Evolutionary conservation across 2,329 filamentous ascomycete species (phyloP).

Genomic region (Sphaerulina musiva): DNA sequence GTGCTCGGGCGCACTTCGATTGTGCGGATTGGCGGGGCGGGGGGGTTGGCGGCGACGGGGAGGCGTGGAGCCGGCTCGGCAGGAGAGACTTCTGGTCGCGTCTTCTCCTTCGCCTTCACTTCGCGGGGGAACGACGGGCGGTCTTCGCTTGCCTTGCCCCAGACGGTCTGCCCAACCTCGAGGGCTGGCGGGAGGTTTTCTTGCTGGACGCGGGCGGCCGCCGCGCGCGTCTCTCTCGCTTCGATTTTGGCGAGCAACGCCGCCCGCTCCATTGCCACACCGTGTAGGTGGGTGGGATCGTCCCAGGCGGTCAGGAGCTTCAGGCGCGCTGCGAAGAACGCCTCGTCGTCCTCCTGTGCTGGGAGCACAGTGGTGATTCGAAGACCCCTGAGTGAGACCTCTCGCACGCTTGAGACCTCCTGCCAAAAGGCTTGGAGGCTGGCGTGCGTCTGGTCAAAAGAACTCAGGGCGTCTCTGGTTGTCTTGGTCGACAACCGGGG

Average conservation of each 20-base stretch:
- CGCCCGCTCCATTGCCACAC: background rate
- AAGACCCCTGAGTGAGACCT: background rate
- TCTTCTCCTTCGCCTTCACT: background rate
- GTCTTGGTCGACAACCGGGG: background rate
- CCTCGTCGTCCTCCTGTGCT: background rate
- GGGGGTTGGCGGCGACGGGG: background rate
- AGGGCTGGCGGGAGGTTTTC: background rate
- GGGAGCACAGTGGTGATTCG: no score
- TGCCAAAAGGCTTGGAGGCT: background rate
- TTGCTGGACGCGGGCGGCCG: background rate
- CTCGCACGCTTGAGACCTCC: background rate
- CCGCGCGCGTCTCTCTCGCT: background rate
- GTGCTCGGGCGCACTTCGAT: background rate
- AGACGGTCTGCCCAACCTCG: background rate
- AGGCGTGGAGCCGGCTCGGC: background rate
- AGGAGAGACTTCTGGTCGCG: background rate
- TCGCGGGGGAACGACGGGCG: background rate
- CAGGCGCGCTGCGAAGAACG: background rate
- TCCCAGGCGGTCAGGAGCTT: background rate
- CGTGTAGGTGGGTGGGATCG: background rate
- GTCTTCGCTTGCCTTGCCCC: background rate
- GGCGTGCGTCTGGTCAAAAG: background rate
- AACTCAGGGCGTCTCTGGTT: background rate
- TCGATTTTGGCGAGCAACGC: background rate
- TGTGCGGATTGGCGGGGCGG: background rate